Conservation (phyloP, 2,329 filamentous ascomycete species). For the Paecilomyces dactylethromorphus region DNA sequence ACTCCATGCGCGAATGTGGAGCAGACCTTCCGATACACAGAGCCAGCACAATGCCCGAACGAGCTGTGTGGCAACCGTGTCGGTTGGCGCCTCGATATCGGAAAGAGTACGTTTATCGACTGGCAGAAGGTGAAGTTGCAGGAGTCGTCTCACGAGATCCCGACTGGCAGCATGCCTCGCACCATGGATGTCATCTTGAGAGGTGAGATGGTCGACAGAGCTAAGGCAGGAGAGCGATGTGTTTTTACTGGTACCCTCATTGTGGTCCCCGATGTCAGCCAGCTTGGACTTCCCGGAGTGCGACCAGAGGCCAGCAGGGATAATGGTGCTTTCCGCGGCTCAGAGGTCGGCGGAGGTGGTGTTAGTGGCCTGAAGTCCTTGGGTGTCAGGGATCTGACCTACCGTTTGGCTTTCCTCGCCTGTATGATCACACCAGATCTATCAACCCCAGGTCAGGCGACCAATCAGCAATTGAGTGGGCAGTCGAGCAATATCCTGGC, state of each 20-base stretch:
- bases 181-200: conserved; percentile 96
- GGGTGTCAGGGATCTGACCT: conserved; percentile 90
- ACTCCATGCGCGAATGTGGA: conserved; percentile 83
- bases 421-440: conserved; percentile 94
- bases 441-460: conserved; percentile 67
- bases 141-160: conserved; percentile 97
- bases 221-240: conserved; percentile 96
- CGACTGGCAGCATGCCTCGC: conserved; percentile 95
- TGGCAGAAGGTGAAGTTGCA: conserved; percentile 99
- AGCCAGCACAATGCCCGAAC: conserved; percentile 94
- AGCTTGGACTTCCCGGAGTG: conserved; percentile 82
- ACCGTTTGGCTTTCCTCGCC: conserved; percentile 90
- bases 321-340: conserved; percentile 66
- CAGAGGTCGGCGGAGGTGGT: conserved; percentile 76
- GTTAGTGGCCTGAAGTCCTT: conserved; percentile 85
- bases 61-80: conserved; percentile 76
- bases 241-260: conserved; percentile 96
- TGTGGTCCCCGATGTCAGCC: conserved; percentile 93
- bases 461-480: conserved; percentile 61
- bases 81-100: conserved; percentile 95
- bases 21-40: conserved; percentile 95
- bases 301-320: conserved; percentile 79
- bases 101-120: conserved; percentile 95
- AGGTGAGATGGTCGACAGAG: conserved; percentile 94
- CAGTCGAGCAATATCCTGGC: conserved; percentile 79